Base-by-base conservation (phyloP, 495 filamentous ascomycete species). In the Tuber brumale region DNA sequence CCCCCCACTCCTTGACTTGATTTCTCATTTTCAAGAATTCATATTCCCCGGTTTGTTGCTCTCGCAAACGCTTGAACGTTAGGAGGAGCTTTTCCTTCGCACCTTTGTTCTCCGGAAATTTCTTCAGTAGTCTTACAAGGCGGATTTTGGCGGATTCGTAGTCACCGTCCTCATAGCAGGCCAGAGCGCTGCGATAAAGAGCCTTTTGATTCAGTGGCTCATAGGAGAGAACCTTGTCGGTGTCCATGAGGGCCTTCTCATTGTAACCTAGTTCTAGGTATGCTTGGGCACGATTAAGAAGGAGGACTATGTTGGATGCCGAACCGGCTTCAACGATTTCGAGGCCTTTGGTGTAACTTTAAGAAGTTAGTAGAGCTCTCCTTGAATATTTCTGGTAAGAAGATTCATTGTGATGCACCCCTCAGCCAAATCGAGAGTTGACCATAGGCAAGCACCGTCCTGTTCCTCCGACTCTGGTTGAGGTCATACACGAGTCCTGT, bases 141-240 rank as follows among this genome's bases (percentile, higher is more conserved):
- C 44, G 44, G 31, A 41, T 21, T 70, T 74, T 79, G 18, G 71
- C 70, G 10, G 51, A 75, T 19, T 74, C 66, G 19, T 66, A 77
- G 45, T 71, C 71, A 41, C 75, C 44, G 1, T 75, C 70, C 31
- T 46, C 35, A 18, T 79, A 79, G 46, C 70, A 72, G 16, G 75
- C 70, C 27, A 70, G 48, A 35, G 75, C 71, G 41, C 27, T 69
- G 16, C 71, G 71, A 42, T 46, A 70, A 35, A 77, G 66, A 19
- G 71, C 75, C 5, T 79, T 79, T 74, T 69, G 71, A 37, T 78
- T 79, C 2, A 42, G 41, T 21, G 77, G 77, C 39, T 79, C 69
- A 10, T 48, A 35, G 27, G 43, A 18, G 6, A 77, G 46, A 16
- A 73, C 70, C 27, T n/a, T 70, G 27, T 73, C n/a, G 0, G 70